Conservation (phyloP, 192 early-diverging fungal species). For the Coemansia sp. region DNA sequence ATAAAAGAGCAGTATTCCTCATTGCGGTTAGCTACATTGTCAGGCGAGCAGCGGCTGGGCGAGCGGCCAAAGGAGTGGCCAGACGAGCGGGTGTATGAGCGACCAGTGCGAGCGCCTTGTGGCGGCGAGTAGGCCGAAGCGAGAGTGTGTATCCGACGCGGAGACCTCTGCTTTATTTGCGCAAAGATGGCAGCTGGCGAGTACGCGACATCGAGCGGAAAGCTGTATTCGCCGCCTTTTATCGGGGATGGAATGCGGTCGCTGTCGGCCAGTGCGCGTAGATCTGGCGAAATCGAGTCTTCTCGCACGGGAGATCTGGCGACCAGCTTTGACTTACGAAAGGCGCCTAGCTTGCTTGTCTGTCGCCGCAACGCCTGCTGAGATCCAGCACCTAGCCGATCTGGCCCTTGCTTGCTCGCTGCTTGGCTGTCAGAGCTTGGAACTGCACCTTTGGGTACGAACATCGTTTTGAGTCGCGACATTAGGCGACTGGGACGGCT, state of each 20-base stretch:
- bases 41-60: too few species aligned
- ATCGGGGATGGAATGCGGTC: slow-evolving; percentile 9
- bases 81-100: background rate
- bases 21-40: background rate
- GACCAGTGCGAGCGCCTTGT: background rate
- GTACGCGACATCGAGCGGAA: background rate
- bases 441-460: slow-evolving; percentile 18
- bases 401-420: background rate
- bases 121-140: slow-evolving; percentile 13
- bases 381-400: background rate
- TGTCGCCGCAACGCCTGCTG: background rate
- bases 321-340: slow-evolving; percentile 25
- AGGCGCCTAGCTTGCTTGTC: slow-evolving; percentile 9
- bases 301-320: slow-evolving; percentile 49
- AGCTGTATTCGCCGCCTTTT: background rate
- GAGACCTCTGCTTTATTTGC: background rate
- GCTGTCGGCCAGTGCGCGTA: slow-evolving; percentile 38
- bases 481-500: slow-evolving; percentile 25
- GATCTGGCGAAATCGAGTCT: slow-evolving; percentile 34
- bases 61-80: background rate
- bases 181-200: slow-evolving; percentile 6
- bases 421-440: background rate
- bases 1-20: background rate
- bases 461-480: slow-evolving; percentile 31
- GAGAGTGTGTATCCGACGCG: background rate